Percentiles rank a stretch among this genome's conserved stretches.
Conservation (phyloP, 148 eudicot genomes). For the Diospyros kaki region DNA sequence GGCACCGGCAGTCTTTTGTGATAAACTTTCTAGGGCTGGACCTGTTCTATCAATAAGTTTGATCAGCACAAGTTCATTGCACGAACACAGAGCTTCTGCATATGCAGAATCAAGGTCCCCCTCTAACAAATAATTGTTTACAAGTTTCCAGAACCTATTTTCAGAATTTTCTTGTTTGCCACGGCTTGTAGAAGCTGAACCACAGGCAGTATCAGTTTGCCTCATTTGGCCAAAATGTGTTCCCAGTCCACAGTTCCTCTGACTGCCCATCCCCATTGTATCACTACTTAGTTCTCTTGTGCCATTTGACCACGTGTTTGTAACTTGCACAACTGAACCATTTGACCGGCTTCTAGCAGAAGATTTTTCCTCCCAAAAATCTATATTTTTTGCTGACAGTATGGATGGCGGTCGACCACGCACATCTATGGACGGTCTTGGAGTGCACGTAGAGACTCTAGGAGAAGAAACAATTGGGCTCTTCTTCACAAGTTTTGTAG, state of each 20-base stretch:
- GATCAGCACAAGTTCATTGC: constrained; percentile 52
- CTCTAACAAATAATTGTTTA: constrained; percentile 44
- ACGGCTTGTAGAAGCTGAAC: constrained; percentile 20
- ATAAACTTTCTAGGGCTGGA: constrained; percentile 69
- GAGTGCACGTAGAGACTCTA: constrained; percentile 57
- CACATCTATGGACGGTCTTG: constrained; percentile 56
- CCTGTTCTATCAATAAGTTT: constrained; percentile 82
- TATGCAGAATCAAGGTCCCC: constrained; percentile 82
- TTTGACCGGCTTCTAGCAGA: constrained; percentile 33
- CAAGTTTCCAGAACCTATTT: constrained; percentile 44
- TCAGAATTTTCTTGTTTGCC: constrained; percentile 32
- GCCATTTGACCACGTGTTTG: constrained; percentile 36
- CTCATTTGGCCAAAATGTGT: constrained; percentile 29
- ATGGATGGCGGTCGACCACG: constrained; percentile 35
- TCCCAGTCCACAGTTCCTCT: constrained; percentile 26
- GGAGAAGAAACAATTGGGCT: constrained; percentile 52
- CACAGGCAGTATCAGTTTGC: constrained; percentile 24
- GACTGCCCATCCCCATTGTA: constrained; percentile 24
- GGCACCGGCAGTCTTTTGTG: constrained; percentile 51
- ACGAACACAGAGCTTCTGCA: constrained; percentile 62
- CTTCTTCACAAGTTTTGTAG: constrained; percentile 37
- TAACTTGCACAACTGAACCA: constrained; percentile 26
- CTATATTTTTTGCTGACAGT: constrained; percentile 27
- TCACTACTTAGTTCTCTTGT: constrained; percentile 38
- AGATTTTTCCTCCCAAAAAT: constrained; percentile 40